Conservation (phyloP, 805 yeast species). For the Cyberlindnera maclurae region DNA sequence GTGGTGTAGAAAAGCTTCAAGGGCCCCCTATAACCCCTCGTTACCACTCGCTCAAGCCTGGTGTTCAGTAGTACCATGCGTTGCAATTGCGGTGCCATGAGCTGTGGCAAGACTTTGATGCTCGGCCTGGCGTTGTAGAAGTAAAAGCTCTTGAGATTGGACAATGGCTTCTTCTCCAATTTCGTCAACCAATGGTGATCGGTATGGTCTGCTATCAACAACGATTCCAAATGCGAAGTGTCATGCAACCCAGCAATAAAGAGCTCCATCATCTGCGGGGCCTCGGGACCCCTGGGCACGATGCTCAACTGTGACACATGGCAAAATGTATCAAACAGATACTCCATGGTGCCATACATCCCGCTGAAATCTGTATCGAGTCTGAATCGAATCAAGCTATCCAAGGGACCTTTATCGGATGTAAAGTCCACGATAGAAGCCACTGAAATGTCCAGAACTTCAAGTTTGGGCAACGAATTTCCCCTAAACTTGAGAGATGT, state of each 20-base stretch:
- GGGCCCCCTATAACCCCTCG: constrained; percentile 1
- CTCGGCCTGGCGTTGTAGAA: not conserved
- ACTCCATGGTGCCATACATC: constrained; percentile 4
- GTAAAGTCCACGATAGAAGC: not conserved
- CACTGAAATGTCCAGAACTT: constrained; percentile 2
- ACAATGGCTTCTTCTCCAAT: not conserved
- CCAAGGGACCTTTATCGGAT: not conserved
- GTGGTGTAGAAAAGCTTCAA: not conserved
- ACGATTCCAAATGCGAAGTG: not conserved
- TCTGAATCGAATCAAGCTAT: constrained; percentile 3
- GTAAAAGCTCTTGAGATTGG: not conserved
- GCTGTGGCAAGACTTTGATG: not conserved
- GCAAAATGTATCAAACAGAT: constrained; percentile 2
- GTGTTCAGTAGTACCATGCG: not conserved
- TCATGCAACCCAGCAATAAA: not conserved
- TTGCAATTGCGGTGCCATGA: not conserved
- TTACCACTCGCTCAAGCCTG: not conserved
- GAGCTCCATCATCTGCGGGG: constrained; percentile 1
- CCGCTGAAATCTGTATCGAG: constrained; percentile 7
- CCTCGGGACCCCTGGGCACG: not conserved
- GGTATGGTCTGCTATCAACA: constrained; percentile 1
- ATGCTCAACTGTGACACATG: constrained; percentile 1
- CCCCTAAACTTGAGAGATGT: not conserved
- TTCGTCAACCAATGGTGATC: not conserved
- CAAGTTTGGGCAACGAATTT: constrained; percentile 6